A percentile compares a stretch with the other conserved stretches of the same genome.
Conservation (phyloP, 306 rosid genomes). For the Senna siamea region DNA sequence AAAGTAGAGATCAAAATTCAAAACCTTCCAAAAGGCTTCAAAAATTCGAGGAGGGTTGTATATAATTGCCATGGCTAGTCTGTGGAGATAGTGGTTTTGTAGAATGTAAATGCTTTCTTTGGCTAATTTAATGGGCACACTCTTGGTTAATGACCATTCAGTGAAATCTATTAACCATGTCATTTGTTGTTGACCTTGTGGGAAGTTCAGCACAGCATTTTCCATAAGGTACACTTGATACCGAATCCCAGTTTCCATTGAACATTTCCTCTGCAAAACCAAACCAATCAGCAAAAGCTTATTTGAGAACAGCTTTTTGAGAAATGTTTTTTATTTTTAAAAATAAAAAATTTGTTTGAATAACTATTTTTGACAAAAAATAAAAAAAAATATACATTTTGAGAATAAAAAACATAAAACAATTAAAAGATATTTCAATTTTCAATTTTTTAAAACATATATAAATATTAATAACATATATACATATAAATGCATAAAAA, state of each 20-base stretch:
- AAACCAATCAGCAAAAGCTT: neutral
- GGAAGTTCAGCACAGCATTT: conserved; percentile 52
- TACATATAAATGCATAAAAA: too few relatives aligned
- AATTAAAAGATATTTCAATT: too few relatives aligned
- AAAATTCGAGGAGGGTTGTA: conserved; percentile 52
- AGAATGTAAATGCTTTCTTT: conserved; percentile 44
- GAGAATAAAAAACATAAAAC: too few relatives aligned
- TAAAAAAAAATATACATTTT: too few relatives aligned
- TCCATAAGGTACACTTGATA: conserved; percentile 77
- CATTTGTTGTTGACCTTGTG: conserved; percentile 76
- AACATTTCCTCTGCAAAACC: conserved; percentile 63
- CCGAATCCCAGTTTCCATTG: conserved; percentile 50
- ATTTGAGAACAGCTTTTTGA: too few relatives aligned
- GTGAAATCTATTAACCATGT: conserved; percentile 55
- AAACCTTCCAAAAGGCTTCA: conserved; percentile 58
- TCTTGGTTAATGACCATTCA: conserved; percentile 49
- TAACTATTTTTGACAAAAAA: too few relatives aligned
- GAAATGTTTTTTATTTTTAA: too few relatives aligned
- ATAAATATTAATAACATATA: too few relatives aligned
- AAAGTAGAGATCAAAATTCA: neutral
- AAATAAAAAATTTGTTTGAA: too few relatives aligned
- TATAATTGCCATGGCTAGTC: conserved; percentile 50
- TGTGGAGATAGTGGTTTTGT: conserved; percentile 52
- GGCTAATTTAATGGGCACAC: conserved; percentile 40
- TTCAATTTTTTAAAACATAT: too few relatives aligned